Evolutionary conservation across 2,329 filamentous ascomycete species (phyloP).

Genomic region (Juglanconis juglandina): DNA sequence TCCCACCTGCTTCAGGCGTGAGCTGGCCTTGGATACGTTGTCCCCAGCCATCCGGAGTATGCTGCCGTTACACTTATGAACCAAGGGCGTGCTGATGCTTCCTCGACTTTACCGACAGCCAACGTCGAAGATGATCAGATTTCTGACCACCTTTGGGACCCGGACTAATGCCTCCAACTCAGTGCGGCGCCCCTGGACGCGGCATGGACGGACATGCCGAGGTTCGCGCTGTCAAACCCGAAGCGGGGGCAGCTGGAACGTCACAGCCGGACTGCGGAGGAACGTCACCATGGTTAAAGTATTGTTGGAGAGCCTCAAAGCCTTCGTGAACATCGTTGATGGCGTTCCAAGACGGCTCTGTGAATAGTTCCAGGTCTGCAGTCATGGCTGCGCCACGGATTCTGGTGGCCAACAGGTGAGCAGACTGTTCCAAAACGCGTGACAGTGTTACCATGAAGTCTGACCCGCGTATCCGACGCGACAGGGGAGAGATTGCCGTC

Average conservation of each 20-base stretch:
- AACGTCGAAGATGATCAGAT: no score
- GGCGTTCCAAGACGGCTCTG: not conserved
- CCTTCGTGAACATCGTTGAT: not conserved
- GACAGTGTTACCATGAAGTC: not conserved
- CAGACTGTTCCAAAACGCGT: not conserved
- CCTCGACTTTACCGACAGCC: no score
- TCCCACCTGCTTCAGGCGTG: slow-evolving; percentile 45
- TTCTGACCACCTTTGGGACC: not conserved
- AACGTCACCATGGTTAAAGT: not conserved
- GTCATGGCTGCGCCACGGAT: not conserved
- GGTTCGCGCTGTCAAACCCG: not conserved
- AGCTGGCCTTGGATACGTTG: slow-evolving; percentile 29
- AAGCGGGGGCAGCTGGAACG: not conserved
- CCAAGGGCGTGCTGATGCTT: no score
- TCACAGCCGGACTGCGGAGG: not conserved
- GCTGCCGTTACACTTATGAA: not conserved
- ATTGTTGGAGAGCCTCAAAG: not conserved
- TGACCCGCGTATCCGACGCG: not conserved
- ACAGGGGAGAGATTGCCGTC: slow-evolving; percentile 57
- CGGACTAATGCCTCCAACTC: not conserved
- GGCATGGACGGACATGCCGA: not conserved
- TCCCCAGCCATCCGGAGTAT: slow-evolving; percentile 4
- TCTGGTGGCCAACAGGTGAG: slow-evolving; percentile 11
- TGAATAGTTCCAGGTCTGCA: not conserved
- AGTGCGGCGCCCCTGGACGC: not conserved